These are phyloP conservation scores for Phytopythium ostracodes DNA, from an alignment of 352 stramenopile species.

Conservation along the genomic window DNA sequence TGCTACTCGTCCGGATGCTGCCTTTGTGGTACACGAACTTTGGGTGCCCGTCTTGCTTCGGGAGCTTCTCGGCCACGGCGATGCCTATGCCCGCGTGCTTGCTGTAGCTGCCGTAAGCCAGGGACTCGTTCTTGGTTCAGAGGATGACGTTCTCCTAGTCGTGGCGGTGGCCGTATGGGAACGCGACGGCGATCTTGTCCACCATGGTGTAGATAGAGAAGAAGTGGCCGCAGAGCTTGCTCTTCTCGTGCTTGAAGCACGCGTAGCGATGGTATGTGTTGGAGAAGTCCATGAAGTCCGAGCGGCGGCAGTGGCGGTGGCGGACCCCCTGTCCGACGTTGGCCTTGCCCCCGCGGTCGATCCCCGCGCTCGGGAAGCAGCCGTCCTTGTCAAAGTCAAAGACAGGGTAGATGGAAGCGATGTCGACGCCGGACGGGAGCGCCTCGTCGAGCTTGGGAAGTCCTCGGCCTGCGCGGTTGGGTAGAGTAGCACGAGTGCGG, in stretches of 20 bases:
- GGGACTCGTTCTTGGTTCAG: constrained; percentile 14
- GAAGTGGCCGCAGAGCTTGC: constrained; percentile 7
- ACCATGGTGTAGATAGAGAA: constrained; percentile 9
- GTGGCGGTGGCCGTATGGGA: constrained; percentile 21
- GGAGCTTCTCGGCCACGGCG: neutral
- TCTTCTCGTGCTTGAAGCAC: neutral
- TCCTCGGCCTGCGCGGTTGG: no score
- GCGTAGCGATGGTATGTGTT: constrained; percentile 14
- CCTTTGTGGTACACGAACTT: constrained; percentile 15
- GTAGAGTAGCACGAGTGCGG: no score
- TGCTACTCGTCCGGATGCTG: neutral
- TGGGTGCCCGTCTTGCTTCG: neutral
- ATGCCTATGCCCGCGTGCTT: no score
- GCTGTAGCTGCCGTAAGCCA: neutral
- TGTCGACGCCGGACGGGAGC: no score
- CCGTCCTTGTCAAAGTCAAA: no score
- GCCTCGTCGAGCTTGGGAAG: no score
- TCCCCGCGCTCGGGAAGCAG: no score
- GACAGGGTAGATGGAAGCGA: no score
- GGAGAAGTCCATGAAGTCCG: constrained; percentile 9
- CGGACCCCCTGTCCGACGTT: no score
- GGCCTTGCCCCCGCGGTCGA: no score
- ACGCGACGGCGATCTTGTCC: neutral
- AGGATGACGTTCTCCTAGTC: constrained; percentile 36
- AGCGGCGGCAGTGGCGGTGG: no score